Evolutionary conservation across 148 eudicot genomes (phyloP), one percentile per base, ranked within the genome.

Genomic region (Rhododendron griersonianum): DNA sequence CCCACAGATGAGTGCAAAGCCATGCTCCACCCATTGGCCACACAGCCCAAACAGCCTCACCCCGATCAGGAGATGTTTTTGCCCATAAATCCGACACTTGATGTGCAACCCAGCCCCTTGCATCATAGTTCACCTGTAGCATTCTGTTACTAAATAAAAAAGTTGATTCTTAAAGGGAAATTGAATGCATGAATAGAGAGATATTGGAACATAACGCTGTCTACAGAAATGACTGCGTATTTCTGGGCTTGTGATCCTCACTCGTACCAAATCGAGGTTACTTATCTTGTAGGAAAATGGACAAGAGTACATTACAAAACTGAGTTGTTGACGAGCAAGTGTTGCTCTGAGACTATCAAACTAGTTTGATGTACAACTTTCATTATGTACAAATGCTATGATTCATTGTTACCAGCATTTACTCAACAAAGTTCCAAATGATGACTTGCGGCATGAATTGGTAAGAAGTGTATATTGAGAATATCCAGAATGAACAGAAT

Each of bases 1-100:
- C 98, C 98, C 98, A 96, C 25, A 94, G 86, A 91, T 96, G 98
- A 15, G 98, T 94, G 69, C 94, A 91, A 83, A 94, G 93, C 98
- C 98, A 96, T 44, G 95, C 98, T 65, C 98, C 98, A 53, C 98
- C 98, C 98, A 96, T 96, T 0, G 92, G 98, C 98, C 98, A 96
- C 51, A 93, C 61, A 16, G 98, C 94, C 97, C 97, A 96, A 33
- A 91, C 92, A 45, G 96, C 93, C 61, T 91, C 78, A 75, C 98
- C 98, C 45, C 81, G 63, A 74, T 93, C 93, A 0, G 96, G 93
- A 37, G 93, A 91, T 59, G 98, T 91, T 92, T 94, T 96, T 45
- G 95, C 98, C 98, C 98, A 96, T 86, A 94, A 87, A 83, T 96
- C 98, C 19, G 98, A 90, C 39, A 92, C 92, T 81, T 93, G 95